Conservation (phyloP, 352 stramenopile species). For the Globisporangium rhizosaccharum region DNA sequence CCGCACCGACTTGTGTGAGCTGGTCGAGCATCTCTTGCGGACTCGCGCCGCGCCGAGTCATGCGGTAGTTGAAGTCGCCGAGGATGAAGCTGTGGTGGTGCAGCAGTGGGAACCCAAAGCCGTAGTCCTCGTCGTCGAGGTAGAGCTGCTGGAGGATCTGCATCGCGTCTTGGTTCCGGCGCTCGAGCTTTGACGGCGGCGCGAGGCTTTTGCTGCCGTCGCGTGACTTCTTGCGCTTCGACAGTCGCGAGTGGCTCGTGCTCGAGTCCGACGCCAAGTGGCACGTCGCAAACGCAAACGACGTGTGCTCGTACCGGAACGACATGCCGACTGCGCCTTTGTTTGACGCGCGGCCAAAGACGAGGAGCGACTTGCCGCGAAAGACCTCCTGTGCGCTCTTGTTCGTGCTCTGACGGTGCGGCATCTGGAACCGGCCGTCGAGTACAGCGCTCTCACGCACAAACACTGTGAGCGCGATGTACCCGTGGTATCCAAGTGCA, state of each 20-base stretch:
- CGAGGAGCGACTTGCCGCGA: slow-evolving; percentile 67
- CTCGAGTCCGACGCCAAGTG: slow-evolving; percentile 83
- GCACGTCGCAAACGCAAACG: slow-evolving; percentile 68
- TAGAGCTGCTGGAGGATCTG: slow-evolving; percentile 80
- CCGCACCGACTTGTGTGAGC: slow-evolving; percentile 11
- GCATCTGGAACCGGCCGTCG: slow-evolving; percentile 63
- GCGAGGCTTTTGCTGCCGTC: slow-evolving; percentile 1
- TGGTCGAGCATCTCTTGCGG: slow-evolving; percentile 52
- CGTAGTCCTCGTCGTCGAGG: slow-evolving; percentile 76
- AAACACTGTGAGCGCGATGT: slow-evolving; percentile 85
- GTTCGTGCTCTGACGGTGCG: slow-evolving; percentile 39
- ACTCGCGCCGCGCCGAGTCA: slow-evolving; percentile 39
- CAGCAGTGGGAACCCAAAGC: slow-evolving; percentile 77
- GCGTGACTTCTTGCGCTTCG: slow-evolving; percentile 19
- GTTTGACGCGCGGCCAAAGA: slow-evolving; percentile 70
- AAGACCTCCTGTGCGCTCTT: slow-evolving; percentile 71
- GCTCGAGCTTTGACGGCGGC: slow-evolving; percentile 62
- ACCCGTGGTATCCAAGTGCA: slow-evolving; percentile 79
- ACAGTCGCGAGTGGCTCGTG: slow-evolving; percentile 31
- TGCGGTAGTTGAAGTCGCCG: slow-evolving; percentile 88
- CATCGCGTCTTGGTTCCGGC: slow-evolving; percentile 78
- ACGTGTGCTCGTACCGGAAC: slow-evolving; percentile 54
- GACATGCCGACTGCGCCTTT: slow-evolving; percentile 63
- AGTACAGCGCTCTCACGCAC: slow-evolving; percentile 59
- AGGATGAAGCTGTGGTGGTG: slow-evolving; percentile 88